phyloP scores from a whole-genome alignment of 2,329 filamentous ascomycete genomes.

The Paraphoma chrysanthemicola region DNA sequence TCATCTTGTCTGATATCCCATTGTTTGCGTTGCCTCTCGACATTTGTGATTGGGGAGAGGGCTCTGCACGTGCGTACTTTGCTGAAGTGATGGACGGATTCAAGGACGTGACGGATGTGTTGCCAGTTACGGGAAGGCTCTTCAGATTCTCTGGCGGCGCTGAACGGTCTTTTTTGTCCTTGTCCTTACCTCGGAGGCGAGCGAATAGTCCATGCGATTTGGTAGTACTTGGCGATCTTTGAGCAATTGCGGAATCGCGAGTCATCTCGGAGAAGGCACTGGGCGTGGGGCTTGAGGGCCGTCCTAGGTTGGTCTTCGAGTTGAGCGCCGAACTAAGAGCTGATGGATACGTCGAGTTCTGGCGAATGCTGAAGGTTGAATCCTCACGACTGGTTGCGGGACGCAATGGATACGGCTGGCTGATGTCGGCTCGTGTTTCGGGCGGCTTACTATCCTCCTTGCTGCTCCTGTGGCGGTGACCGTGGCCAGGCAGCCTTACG shows the following conservation, averaged over 20 bases:
- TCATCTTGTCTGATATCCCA: constrained; percentile 27
- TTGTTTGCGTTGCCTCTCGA: constrained; percentile 33
- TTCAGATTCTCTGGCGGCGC: constrained; percentile 46
- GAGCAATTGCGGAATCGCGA: constrained; percentile 50
- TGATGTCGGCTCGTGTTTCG: constrained; percentile 42
- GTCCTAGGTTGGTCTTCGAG: constrained; percentile 60
- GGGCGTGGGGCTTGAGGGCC: constrained; percentile 82
- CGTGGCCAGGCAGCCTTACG: constrained; percentile 68
- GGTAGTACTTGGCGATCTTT: constrained; percentile 64
- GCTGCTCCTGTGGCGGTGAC: constrained; percentile 69
- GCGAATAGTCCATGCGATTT: constrained; percentile 61
- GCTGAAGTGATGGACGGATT: constrained; percentile 42
- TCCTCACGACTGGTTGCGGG: constrained; percentile 81
- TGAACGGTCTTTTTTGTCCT: constrained; percentile 53
- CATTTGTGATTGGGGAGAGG: constrained; percentile 31
- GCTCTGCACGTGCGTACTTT: constrained; percentile 37
- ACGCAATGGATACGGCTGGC: constrained; percentile 64
- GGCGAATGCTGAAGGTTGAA: constrained; percentile 60
- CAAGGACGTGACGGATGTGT: constrained; percentile 50
- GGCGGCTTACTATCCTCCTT: constrained; percentile 60
- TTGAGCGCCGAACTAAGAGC: constrained; percentile 57
- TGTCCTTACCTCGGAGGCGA: constrained; percentile 59
- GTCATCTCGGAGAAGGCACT: constrained; percentile 70
- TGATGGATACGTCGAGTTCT: constrained; percentile 57
- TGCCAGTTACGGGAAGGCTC: constrained; percentile 36